Evolutionary conservation across 2,329 filamentous ascomycete genomes (phyloP), one percentile per base, ranked within the genome.

Genomic region (Colletotrichum sp.): DNA sequence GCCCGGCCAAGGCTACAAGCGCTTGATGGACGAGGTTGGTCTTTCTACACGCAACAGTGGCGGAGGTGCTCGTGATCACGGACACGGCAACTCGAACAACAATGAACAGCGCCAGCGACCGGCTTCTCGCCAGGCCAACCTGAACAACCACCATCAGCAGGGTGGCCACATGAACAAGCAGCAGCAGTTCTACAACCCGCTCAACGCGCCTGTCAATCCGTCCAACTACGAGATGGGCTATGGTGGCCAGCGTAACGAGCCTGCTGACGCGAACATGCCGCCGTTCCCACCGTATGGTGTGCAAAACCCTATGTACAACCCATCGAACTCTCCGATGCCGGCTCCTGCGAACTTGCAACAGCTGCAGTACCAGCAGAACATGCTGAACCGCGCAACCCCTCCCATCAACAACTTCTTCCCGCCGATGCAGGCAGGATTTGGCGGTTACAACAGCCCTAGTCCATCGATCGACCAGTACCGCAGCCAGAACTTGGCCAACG

Each of bases 21-120:
- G 97, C 69, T 87, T 99, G 76, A 99, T 99, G 97, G 97, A 99
- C 81, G 97, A 99, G 83, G 97, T 99, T 79, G 96, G 96, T 76
- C 87, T 99, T 48, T 98, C 96, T 8, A 94, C 92, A 32, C 87
- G 92, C 59, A 91, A 86, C 75, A 80, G 82, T 60, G 83, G 85
- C 44, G 83, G 86, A 13, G 85, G 85, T 27, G 83, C 85, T 48
- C 87, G 87, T 30, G 88, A 89, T 36, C 86, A 87, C 76, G 80
- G 81, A 83, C 83, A 76, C 30, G 68, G 67, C n/a, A 75, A 68
- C 73, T 32, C 52, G 25, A 66, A 55, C 59, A 74, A 86, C 74
- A 82, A 84, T 48, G 88, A 88, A 72, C 88, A 91, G 69, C 87
- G 90, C 52, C 89, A 89, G 80, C 89, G 91, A 67, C 91, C 91